Conservation (phyloP, 257 asterid genomes). For the Salvia hispanica region DNA sequence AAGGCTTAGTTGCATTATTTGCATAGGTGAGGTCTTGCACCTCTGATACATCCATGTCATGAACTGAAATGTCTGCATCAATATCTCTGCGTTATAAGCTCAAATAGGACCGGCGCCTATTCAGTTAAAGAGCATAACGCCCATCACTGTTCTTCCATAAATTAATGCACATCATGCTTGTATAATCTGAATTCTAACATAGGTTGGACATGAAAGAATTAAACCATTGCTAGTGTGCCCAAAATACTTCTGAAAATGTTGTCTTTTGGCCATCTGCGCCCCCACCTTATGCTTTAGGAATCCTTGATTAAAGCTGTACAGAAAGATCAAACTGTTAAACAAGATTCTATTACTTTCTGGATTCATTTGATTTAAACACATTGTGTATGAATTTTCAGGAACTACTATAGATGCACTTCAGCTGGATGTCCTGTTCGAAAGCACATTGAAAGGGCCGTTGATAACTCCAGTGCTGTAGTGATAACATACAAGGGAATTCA, state of each 20-base stretch:
- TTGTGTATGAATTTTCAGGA: slow-evolving; percentile 52
- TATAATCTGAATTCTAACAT: too few species aligned
- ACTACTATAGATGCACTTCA: slow-evolving; percentile 88
- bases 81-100: slow-evolving; percentile 16
- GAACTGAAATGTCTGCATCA: background rate
- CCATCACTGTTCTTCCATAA: background rate
- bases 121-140: background rate
- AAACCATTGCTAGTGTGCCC: background rate
- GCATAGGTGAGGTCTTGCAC: background rate
- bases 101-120: background rate
- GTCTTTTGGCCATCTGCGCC: background rate
- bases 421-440: slow-evolving; percentile 92
- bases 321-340: background rate
- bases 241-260: slow-evolving; percentile 1
- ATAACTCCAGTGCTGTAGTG: slow-evolving; percentile 53
- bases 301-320: background rate
- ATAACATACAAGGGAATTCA: slow-evolving; percentile 82
- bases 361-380: slow-evolving; percentile 18
- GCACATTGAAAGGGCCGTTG: slow-evolving; percentile 78
- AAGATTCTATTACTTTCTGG: background rate
- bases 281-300: slow-evolving; percentile 1
- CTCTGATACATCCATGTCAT: background rate
- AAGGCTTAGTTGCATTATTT: background rate
- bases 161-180: background rate
- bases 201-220: slow-evolving; percentile 8